Evolutionary conservation across 805 yeast species (phyloP).

Genomic region (Ogataea angusta): DNA sequence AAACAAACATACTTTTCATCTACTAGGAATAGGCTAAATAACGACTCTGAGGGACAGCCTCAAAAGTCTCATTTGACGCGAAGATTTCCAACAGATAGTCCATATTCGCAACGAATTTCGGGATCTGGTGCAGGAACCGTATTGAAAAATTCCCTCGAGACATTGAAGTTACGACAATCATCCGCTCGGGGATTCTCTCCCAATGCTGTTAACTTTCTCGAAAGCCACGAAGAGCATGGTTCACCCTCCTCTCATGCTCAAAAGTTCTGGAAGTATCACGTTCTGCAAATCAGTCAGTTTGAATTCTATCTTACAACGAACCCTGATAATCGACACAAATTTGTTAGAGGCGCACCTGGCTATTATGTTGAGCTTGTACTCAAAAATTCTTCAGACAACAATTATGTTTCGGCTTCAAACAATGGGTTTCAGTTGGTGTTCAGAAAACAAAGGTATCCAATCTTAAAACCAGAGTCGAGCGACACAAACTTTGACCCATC

Average conservation of each 20-base stretch:
- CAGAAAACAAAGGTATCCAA: slow-evolving; percentile 23
- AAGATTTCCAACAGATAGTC: slow-evolving; percentile 1
- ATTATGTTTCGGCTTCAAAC: slow-evolving; percentile 15
- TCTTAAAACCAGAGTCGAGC: slow-evolving; percentile 3
- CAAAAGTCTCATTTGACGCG: neutral
- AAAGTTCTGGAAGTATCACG: slow-evolving; percentile 62
- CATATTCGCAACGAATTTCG: neutral
- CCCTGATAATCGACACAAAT: slow-evolving; percentile 58
- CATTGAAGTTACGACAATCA: slow-evolving; percentile 1
- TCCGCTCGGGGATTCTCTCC: neutral
- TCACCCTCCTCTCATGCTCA: slow-evolving; percentile 7
- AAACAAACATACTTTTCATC: slow-evolving; percentile 15
- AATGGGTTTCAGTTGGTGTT: slow-evolving; percentile 35
- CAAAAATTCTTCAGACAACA: slow-evolving; percentile 7
- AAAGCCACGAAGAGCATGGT: slow-evolving; percentile 1
- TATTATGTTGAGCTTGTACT: slow-evolving; percentile 46
- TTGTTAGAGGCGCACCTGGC: slow-evolving; percentile 61
- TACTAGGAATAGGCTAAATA: slow-evolving; percentile 9
- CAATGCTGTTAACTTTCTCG: neutral
- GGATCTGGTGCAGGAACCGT: slow-evolving; percentile 4
- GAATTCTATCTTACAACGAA: slow-evolving; percentile 64
- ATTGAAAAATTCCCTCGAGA: slow-evolving; percentile 3
- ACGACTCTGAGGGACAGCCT: neutral
- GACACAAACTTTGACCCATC: slow-evolving; percentile 11
- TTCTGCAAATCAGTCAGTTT: slow-evolving; percentile 45